A percentile compares a stretch with the other conserved stretches of the same genome.
These are phyloP conservation scores for Camelina neglecta DNA, from an alignment of 345 rosid genomes.

Conservation along the genomic window DNA sequence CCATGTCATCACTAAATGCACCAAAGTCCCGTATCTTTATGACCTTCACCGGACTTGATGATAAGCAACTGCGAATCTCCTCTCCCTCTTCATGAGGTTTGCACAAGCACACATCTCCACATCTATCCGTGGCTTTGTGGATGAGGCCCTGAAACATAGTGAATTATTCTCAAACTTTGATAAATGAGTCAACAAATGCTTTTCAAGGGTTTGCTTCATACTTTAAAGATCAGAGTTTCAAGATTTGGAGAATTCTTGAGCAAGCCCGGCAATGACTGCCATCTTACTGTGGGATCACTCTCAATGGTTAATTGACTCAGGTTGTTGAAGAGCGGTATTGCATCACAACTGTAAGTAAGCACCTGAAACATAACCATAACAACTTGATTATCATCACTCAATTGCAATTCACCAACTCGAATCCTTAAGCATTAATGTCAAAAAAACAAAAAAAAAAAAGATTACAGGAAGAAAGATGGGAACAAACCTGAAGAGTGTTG, in stretches of 20 bases:
- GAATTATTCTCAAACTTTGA: background rate
- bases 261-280: background rate
- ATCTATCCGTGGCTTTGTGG: background rate
- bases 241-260: background rate
- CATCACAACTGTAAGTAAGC: background rate
- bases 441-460: too few species aligned
- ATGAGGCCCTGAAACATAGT: background rate
- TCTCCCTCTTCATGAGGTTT: background rate
- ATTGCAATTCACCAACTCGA: too few species aligned
- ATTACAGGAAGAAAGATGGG: background rate
- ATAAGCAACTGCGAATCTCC: background rate
- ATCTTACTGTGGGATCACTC: background rate
- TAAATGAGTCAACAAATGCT: background rate
- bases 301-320: background rate
- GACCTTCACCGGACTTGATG: background rate
- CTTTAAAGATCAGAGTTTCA: background rate
- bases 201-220: background rate
- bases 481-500: background rate
- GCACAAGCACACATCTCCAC: background rate
- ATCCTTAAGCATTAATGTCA: background rate
- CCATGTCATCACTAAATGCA: background rate
- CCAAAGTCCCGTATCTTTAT: background rate
- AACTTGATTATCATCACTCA: background rate
- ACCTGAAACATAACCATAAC: background rate
- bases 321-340: background rate